These are phyloP conservation scores for Echria macrotheca DNA, from an alignment of 495 filamentous ascomycete species.

Conservation along the genomic window DNA sequence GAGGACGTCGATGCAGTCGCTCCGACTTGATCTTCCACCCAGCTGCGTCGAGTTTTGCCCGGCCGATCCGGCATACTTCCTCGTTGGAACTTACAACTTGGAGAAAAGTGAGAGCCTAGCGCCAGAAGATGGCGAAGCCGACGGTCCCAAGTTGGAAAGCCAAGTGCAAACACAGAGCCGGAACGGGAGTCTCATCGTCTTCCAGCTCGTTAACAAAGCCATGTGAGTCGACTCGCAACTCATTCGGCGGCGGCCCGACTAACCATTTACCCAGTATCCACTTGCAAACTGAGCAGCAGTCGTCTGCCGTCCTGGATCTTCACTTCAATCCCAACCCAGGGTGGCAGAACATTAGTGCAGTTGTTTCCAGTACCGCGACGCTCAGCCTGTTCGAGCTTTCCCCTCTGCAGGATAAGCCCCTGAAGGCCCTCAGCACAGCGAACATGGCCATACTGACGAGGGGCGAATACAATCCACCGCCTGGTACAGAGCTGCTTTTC, in stretches of 20 bases:
- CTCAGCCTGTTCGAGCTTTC: conserved; percentile 57
- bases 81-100: conserved; percentile 84
- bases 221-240: conserved; percentile 44
- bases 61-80: conserved; percentile 55
- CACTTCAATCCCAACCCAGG: conserved; percentile 61
- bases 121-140: conserved; percentile 34
- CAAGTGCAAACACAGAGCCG: conserved; percentile 48
- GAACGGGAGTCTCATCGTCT: conserved; percentile 67
- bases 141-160: neutral
- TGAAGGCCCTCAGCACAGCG: conserved; percentile 30
- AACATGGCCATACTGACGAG: conserved; percentile 18
- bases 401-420: conserved; percentile 18
- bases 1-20: conserved; percentile 32
- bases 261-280: conserved; percentile 25
- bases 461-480: conserved; percentile 19
- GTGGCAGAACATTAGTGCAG: conserved; percentile 51
- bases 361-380: conserved; percentile 67
- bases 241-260: neutral
- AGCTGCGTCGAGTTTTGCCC: conserved; percentile 83
- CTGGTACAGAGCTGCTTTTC: conserved; percentile 54
- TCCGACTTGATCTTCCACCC: conserved; percentile 58
- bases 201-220: conserved; percentile 42
- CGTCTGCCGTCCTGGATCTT: conserved; percentile 76
- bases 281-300: conserved; percentile 48
- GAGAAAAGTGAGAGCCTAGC: conserved; percentile 40